Percentiles rank a stretch among this genome's conserved stretches.
phyloP scores from a whole-genome alignment of 1,139 yeast genomes.

The Yamadazyma jaroonii region DNA sequence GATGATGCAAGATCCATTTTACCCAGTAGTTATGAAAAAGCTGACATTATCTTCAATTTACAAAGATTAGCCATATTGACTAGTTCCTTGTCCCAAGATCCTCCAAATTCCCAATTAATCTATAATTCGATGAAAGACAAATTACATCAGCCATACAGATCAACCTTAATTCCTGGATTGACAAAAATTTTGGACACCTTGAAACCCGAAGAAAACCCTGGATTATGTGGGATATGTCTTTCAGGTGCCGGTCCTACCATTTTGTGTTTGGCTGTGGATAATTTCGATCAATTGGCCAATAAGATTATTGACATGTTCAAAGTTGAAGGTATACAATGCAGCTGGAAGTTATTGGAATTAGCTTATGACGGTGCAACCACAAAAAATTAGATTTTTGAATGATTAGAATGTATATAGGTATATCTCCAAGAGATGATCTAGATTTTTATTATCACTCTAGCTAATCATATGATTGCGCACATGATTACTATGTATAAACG shows the following conservation, averaged over 20 bases:
- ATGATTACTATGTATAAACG: neutral
- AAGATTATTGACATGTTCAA: slow-evolving; percentile 70
- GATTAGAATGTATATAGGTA: neutral
- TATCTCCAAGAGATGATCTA: too few species aligned
- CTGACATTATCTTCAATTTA: slow-evolving; percentile 85
- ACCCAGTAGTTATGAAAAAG: slow-evolving; percentile 75
- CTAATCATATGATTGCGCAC: neutral
- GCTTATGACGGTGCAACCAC: slow-evolving; percentile 86
- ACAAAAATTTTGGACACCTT: slow-evolving; percentile 75
- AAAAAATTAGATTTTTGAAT: neutral
- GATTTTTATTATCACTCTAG: too few species aligned
- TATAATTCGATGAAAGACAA: slow-evolving; percentile 96
- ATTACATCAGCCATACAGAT: slow-evolving; percentile 93
- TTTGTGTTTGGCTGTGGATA: slow-evolving; percentile 84
- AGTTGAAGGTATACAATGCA: slow-evolving; percentile 65
- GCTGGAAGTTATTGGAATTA: slow-evolving; percentile 79
- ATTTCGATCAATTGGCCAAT: slow-evolving; percentile 78
- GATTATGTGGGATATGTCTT: slow-evolving; percentile 88
- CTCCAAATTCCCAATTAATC: slow-evolving; percentile 79
- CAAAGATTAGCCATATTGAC: slow-evolving; percentile 47
- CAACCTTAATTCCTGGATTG: slow-evolving; percentile 87
- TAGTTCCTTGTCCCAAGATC: slow-evolving; percentile 77
- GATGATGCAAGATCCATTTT: slow-evolving; percentile 87
- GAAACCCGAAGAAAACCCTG: slow-evolving; percentile 79
- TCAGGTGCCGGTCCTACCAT: slow-evolving; percentile 99